Conservation (phyloP, 495 filamentous ascomycete species). For the Xylaria telfairii region DNA sequence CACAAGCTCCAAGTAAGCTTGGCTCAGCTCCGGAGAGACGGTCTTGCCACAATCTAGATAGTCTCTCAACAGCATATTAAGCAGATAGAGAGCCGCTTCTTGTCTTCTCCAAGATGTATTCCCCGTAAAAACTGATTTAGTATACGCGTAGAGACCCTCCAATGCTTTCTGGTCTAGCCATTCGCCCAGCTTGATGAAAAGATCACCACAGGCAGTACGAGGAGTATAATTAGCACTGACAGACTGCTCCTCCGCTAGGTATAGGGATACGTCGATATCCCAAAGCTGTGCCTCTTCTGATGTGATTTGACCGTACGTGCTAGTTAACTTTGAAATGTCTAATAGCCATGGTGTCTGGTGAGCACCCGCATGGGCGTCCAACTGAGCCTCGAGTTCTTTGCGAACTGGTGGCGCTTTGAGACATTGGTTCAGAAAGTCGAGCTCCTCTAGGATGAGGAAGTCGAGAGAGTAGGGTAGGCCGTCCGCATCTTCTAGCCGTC, state of each 20-base stretch:
- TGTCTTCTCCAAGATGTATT: constrained; percentile 65
- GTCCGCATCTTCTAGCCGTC: constrained; percentile 87
- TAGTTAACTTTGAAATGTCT: constrained; percentile 81
- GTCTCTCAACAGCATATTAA: constrained; percentile 81
- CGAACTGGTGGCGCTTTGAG: constrained; percentile 83
- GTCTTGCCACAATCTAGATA: constrained; percentile 74
- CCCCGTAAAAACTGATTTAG: constrained; percentile 68
- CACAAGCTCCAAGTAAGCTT: constrained; percentile 76
- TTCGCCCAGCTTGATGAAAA: constrained; percentile 91
- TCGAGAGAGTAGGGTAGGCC: constrained; percentile 94
- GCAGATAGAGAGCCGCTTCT: constrained; percentile 82
- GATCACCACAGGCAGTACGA: constrained; percentile 85
- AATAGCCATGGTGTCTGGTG: constrained; percentile 74
- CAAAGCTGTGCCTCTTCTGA: constrained; percentile 92
- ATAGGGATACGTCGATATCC: constrained; percentile 95
- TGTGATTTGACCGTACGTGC: constrained; percentile 88
- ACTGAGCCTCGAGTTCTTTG: constrained; percentile 77
- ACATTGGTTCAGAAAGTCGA: constrained; percentile 90
- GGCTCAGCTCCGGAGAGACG: constrained; percentile 69
- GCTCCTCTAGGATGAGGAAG: constrained; percentile 87
- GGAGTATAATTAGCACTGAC: constrained; percentile 97
- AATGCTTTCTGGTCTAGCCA: constrained; percentile 75
- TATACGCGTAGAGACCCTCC: constrained; percentile 75
- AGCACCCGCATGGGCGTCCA: constrained; percentile 61
- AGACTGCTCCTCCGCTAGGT: constrained; percentile 91